phyloP scores from a whole-genome alignment of 495 filamentous ascomycete species.

The Penicillium parvum region DNA sequence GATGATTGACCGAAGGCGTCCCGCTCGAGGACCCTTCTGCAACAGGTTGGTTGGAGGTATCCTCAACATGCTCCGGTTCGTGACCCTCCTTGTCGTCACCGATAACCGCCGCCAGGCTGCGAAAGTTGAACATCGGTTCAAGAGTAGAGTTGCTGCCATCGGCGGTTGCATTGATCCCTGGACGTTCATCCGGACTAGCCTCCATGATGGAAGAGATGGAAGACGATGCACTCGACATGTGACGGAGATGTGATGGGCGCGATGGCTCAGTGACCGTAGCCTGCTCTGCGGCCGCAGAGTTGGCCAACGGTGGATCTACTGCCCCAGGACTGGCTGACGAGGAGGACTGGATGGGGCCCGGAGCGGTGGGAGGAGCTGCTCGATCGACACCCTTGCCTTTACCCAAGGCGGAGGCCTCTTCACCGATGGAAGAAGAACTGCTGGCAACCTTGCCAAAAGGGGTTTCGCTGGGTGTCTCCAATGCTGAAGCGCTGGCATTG shows the following conservation, averaged over 20 bases:
- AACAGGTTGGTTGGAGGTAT: constrained; percentile 13
- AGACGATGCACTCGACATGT: constrained; percentile 80
- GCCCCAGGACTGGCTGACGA: constrained; percentile 1
- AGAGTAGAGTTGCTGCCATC: constrained; percentile 51
- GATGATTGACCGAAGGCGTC: constrained; percentile 18
- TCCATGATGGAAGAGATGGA: constrained; percentile 70
- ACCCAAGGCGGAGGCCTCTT: constrained; percentile 34
- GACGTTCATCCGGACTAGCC: constrained; percentile 50
- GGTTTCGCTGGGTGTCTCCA: constrained; percentile 27
- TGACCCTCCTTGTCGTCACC: constrained; percentile 57
- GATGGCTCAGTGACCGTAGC: constrained; percentile 32
- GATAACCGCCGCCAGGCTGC: constrained; percentile 82
- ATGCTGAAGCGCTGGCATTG: constrained; percentile 40
- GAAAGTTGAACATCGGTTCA: constrained; percentile 88
- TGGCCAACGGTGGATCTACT: constrained; percentile 9
- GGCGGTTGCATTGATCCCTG: constrained; percentile 29
- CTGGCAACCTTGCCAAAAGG: constrained; percentile 28
- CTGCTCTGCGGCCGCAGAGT: constrained; percentile 15
- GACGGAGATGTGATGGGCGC: constrained; percentile 64
- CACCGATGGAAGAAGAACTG: constrained; percentile 37
- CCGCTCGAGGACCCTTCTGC: constrained; percentile 28
- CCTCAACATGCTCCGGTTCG: constrained; percentile 44
- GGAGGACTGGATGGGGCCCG: not conserved
- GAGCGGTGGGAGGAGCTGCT: constrained; percentile 13
- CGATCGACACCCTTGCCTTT: constrained; percentile 87